Base-by-base conservation (phyloP, 306 rosid species). In the Quercus bicolor region DNA sequence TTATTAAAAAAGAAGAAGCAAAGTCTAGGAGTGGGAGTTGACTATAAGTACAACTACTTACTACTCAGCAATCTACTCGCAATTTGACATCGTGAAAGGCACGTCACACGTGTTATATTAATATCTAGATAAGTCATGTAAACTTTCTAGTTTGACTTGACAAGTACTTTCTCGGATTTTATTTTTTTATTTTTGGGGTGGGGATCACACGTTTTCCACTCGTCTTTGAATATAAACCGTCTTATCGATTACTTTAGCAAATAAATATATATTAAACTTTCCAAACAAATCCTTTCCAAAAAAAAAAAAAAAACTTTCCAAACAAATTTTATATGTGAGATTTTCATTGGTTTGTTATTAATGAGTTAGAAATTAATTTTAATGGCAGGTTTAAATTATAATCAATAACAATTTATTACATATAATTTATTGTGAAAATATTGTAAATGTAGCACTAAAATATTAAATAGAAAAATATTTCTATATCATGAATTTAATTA, bases 361-460 rank as follows among this genome's bases (percentile, higher is more conserved):
- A 7, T 40, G 2, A 8, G 11, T 0, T 40, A 40, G 3, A 40
- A 40, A 40, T 40, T 8, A 40, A 40, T 2, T 7, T 40, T 7
- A 37, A 0, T 0, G 0, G 0, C 0, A 0, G 0, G 0, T 6
- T 37, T 0, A 7, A 37, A 37, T 37, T 37, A 37, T 0, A 37
- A 40, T 0, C 0, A 40, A 2, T 40, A 8, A 40, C 0, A 40
- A 40, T 7, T 2, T 40, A 8, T 0, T 2, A 8, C 0, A 0
- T 40, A 40, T 40, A 40, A 8, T 40, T 40, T 40, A 0, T 40
- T 40, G 0, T 7, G 0, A 40, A 40, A 40, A 40, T 40, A 7
- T 40, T 40, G 0, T 2, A 7, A 2, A 40, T 0, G 0, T 40
- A 0, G 0, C 0, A 8, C 2, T 40, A 40, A 40, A 40, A 40